Base-by-base conservation (phyloP, 139 green algal genomes). In the Diplosphaera chodatii region DNA sequence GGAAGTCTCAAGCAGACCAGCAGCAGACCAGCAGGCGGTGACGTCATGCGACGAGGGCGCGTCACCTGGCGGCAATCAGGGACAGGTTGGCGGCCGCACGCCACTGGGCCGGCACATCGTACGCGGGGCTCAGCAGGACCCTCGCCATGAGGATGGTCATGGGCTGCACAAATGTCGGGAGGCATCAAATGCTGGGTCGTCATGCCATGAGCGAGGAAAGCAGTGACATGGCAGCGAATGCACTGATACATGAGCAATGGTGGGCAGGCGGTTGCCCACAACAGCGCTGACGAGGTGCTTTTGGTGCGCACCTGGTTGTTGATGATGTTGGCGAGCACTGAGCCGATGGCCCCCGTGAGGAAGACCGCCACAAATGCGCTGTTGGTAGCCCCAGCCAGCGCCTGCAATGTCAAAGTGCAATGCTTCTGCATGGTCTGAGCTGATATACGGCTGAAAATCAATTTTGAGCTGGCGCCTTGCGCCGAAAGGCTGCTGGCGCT, bases 71-170 rank as follows among this genome's bases (percentile, higher is more conserved):
- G n/a, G 34, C 34, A 5, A 40, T 32, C 21, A 63, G 20, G 37
- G 68, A 10, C 67, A 67, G 62, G 28, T 37, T 18, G 22, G 2
- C 30, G 29, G 2, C 40, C 65, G 32, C 18, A 4, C 22, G 37
- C 41, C n/a, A 21, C 27, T 22, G 67, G 2, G 23, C 21, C 6
- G 68, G 55, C 48, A 33, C 40, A 23, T 40, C 22, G 30, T 78
- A 80, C 1, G 10, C 59, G 3, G 48, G 66, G 62, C 72, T 67
- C 55, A 87, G 67, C 32, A 68, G 69, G 4, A 82, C 72, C 0
- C 72, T 55, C 13, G 82, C 85, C 29, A 87, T 73, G 16, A 85
- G 66, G 66, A 87, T 85, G n/a, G 82, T 85, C 77, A 83, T 83
- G 15, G 82, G 82, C 82, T 32, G 30, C 32, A 28, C 10, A n/a